Evolutionary conservation across 2,329 filamentous ascomycete genomes (phyloP).

Genomic region (Apiospora phragmitis): DNA sequence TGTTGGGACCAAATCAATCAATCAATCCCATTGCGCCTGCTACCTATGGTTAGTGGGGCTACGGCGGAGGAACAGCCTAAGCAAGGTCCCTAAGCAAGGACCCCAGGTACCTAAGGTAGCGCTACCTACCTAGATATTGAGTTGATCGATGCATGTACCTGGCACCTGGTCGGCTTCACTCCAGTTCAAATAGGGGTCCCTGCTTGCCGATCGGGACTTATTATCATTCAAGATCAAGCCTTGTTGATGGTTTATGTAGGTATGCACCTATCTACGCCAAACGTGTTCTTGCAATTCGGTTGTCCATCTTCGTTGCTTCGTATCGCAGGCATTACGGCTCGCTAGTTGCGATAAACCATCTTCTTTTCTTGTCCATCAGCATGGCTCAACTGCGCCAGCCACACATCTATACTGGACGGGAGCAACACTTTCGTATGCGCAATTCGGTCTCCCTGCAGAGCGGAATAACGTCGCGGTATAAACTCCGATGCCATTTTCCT

Average conservation of each 20-base stretch:
- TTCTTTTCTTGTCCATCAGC: not conserved
- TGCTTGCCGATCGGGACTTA: not conserved
- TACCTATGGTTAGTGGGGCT: not conserved
- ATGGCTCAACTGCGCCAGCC: not conserved
- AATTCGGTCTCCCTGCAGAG: not conserved
- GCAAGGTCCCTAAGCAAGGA: not conserved
- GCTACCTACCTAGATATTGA: not conserved
- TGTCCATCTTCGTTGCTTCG: not conserved
- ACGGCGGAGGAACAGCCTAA: not conserved
- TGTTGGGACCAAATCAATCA: not conserved
- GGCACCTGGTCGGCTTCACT: not conserved
- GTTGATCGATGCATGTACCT: not conserved
- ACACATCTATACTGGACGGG: not conserved
- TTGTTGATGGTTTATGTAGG: not conserved
- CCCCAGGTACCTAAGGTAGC: not conserved
- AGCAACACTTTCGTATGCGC: not conserved
- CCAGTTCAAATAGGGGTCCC: not conserved
- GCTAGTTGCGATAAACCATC: not conserved
- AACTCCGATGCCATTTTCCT: not conserved
- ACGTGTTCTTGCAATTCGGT: not conserved
- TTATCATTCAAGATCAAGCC: not conserved
- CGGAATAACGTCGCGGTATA: conserved; percentile 1
- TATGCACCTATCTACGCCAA: not conserved
- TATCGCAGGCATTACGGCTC: not conserved
- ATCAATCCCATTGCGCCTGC: not conserved